Evolutionary conservation across 306 rosid species (phyloP).

Genomic region (Gastrolobium villosum): DNA sequence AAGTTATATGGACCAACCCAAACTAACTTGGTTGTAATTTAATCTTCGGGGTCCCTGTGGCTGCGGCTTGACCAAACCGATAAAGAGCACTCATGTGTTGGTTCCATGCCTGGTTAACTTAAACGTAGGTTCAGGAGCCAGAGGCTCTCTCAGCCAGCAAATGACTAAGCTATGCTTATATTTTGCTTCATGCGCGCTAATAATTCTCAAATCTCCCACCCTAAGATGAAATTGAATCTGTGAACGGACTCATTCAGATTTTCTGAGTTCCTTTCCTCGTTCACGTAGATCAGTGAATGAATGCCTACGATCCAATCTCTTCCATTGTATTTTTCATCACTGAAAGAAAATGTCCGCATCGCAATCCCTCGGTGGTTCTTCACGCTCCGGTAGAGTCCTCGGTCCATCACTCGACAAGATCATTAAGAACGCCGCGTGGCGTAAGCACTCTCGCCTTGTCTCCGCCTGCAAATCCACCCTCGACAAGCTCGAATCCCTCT

Average conservation of each 20-base stretch:
- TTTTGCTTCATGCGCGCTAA: slow-evolving; percentile 32
- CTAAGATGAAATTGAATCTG: slow-evolving; percentile 31
- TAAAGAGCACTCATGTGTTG: too few species aligned
- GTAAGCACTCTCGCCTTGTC: slow-evolving; percentile 95
- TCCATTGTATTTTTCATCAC: neutral
- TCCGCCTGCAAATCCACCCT: slow-evolving; percentile 89
- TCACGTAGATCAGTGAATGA: slow-evolving; percentile 40
- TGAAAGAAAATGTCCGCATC: slow-evolving; percentile 78
- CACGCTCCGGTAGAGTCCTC: slow-evolving; percentile 87
- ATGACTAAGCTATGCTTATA: slow-evolving; percentile 38
- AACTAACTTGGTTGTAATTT: too few species aligned
- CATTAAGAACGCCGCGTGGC: slow-evolving; percentile 98
- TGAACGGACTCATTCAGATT: slow-evolving; percentile 27
- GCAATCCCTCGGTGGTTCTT: slow-evolving; percentile 89
- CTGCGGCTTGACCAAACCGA: too few species aligned
- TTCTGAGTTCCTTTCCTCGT: neutral
- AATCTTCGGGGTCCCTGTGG: too few species aligned
- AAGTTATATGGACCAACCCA: too few species aligned
- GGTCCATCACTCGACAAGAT: slow-evolving; percentile 97
- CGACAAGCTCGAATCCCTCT: slow-evolving; percentile 87
- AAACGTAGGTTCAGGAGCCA: slow-evolving; percentile 48
- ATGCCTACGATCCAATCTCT: slow-evolving; percentile 42
- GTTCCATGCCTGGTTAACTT: too few species aligned
- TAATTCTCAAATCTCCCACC: slow-evolving; percentile 36
- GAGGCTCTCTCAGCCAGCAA: slow-evolving; percentile 43